Evolutionary conservation across 2,329 filamentous ascomycete species (phyloP), one percentile per base, ranked within the genome.

Genomic region (Diaporthe citrichinensis): DNA sequence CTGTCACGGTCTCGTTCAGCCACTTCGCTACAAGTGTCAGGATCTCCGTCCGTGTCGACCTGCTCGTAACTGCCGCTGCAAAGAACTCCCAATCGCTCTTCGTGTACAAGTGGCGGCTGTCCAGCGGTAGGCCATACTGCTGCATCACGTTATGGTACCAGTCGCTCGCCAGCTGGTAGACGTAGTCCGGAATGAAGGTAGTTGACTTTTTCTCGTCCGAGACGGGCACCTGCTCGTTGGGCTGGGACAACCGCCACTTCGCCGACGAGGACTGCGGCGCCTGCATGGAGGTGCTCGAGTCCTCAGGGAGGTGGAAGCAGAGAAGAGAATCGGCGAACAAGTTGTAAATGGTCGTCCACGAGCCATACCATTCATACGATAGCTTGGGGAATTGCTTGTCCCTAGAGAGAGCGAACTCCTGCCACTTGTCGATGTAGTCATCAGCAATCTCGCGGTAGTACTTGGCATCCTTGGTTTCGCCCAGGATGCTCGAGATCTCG

Each of bases 61-160:
- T 90, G 79, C 91, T 92, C 5, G 94, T 91, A 7, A 97, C 93
- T 2, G 95, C 94, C 62, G 95, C 95, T 0, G 94, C 94, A 83
- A 97, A 96, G 82, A 97, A 95, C 80, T 97, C 93, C 95, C 95
- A 98, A 84, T 98, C 95, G 41, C 93, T 95, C 85, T 98, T 98
- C 46, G 94, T 93, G 83, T 97, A 97, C 4, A 96, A 84, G 83
- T 97, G 94, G 58, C 95, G 91, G 78, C 90, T 94, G 84, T 98
- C 95, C 10, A 98, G 89, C 0, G 95, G 95, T 4, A 98, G 85
- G 1, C 95, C 95, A 83, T 96, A 97, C 80, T 90, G 92, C 82
- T 97, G 94, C 78, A 94, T 90, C 14, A 96, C 94, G 20, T 90
- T 89, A 77, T 90, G 88, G 85, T 97, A 98, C 94, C 94, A 97